Percentiles rank a stretch among this genome's conserved stretches.
Evolutionary conservation across 2,329 filamentous ascomycete genomes (phyloP).

Genomic region (Fusarium sublunatum): DNA sequence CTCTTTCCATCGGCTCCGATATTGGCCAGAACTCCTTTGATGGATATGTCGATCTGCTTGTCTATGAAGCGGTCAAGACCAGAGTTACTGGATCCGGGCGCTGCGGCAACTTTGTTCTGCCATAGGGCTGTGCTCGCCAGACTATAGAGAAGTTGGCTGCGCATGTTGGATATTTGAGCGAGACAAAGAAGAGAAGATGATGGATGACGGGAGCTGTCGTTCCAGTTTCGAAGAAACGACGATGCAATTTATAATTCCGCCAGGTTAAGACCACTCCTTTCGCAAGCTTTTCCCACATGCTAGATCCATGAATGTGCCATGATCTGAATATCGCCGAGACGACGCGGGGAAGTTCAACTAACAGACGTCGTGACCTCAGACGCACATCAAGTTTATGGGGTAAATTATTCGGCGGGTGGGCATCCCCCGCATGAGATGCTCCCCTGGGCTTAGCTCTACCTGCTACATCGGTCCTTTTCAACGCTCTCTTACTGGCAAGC

Average conservation of each 20-base stretch:
- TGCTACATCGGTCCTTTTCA: slow-evolving; percentile 30
- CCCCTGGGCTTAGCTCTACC: slow-evolving; percentile 19
- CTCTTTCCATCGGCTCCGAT: slow-evolving; percentile 65
- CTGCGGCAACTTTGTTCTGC: slow-evolving; percentile 13
- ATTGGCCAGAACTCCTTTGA: slow-evolving; percentile 53
- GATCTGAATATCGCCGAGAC: slow-evolving; percentile 21
- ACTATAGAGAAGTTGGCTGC: slow-evolving; percentile 13
- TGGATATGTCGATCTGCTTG: slow-evolving; percentile 29
- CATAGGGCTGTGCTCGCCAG: slow-evolving; percentile 4
- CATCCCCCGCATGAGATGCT: slow-evolving; percentile 24
- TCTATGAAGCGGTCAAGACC: slow-evolving; percentile 30
- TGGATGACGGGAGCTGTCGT: not conserved
- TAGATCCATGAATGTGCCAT: slow-evolving; percentile 1
- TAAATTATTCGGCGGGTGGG: slow-evolving; percentile 13
- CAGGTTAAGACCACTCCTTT: not conserved
- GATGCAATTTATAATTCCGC: slow-evolving; percentile 5
- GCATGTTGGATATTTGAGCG: not conserved
- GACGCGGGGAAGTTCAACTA: not conserved
- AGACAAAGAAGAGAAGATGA: not conserved
- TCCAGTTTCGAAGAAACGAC: too few relatives aligned
- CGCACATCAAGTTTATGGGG: slow-evolving; percentile 21
- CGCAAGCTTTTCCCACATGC: too few relatives aligned
- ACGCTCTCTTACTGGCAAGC: not conserved
- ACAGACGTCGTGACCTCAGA: slow-evolving; percentile 5
- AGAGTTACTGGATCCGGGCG: not conserved